Evolutionary conservation across 768 basidiomycete species (phyloP).

Genomic region (Pisolithus albus): DNA sequence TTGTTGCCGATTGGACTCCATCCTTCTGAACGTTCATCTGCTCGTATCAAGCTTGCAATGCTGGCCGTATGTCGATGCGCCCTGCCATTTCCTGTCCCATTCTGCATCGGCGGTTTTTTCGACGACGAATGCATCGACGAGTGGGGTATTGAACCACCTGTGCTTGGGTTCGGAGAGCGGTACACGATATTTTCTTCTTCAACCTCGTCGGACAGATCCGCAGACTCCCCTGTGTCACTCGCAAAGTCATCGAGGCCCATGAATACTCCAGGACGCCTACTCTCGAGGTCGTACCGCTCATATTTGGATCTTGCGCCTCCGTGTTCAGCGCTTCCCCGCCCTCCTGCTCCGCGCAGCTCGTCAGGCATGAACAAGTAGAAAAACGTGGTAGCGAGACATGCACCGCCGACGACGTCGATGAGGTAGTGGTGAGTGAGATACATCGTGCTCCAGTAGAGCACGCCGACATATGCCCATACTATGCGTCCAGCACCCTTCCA

Average conservation of each 20-base stretch:
- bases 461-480: slow-evolving; percentile 76
- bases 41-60: slow-evolving; percentile 74
- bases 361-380: slow-evolving; percentile 89
- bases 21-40: slow-evolving; percentile 70
- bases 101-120: slow-evolving; percentile 16
- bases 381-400: slow-evolving; percentile 77
- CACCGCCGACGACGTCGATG: slow-evolving; percentile 93
- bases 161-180: slow-evolving; percentile 49
- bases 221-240: slow-evolving; percentile 35
- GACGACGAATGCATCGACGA: slow-evolving; percentile 6
- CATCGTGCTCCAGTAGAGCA: slow-evolving; percentile 98
- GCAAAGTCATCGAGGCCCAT: slow-evolving; percentile 26
- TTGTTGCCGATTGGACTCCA: slow-evolving; percentile 68
- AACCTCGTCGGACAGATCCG: slow-evolving; percentile 55
- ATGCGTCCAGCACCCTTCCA: slow-evolving; percentile 67
- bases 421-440: slow-evolving; percentile 98
- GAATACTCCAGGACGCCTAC: slow-evolving; percentile 23
- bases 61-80: slow-evolving; percentile 76
- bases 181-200: slow-evolving; percentile 66
- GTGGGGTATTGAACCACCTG: neutral
- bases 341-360: slow-evolving; percentile 55
- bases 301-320: slow-evolving; percentile 49
- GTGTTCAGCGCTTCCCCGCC: slow-evolving; percentile 24
- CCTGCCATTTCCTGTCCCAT: slow-evolving; percentile 25
- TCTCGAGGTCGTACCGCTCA: slow-evolving; percentile 71